Percentiles rank a stretch among this genome's conserved stretches.
Evolutionary conservation across 2,329 filamentous ascomycete genomes (phyloP).

Genomic region (Akanthomyces dipterigenus): DNA sequence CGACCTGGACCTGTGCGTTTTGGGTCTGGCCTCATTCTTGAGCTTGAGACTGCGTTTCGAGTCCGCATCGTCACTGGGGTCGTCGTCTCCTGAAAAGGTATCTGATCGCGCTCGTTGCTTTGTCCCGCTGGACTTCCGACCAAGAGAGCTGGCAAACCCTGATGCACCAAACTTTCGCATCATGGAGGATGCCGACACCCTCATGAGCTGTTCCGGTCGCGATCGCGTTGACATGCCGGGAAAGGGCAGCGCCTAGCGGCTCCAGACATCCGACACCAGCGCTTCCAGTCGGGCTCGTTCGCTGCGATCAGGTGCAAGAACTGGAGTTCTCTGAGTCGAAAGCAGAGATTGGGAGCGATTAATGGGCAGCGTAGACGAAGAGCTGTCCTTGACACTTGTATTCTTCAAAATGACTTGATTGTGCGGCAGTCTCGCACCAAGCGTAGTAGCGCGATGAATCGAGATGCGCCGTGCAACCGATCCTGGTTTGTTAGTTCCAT

Average conservation of each 20-base stretch:
- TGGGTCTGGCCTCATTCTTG: background rate
- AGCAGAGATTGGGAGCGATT: constrained; percentile 74
- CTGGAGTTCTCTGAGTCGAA: constrained; percentile 59
- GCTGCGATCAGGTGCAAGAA: constrained; percentile 65
- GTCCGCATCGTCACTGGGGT: background rate
- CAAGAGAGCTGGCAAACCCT: constrained; percentile 70
- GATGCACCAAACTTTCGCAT: constrained; percentile 84
- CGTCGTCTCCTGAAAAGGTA: background rate
- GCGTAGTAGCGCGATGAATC: constrained; percentile 69
- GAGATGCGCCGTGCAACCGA: constrained; percentile 63
- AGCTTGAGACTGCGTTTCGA: constrained; percentile 2
- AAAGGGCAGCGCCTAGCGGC: constrained; percentile 69
- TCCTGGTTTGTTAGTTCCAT: constrained; percentile 32
- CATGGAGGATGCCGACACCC: constrained; percentile 74
- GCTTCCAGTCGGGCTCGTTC: constrained; percentile 74
- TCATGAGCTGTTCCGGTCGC: constrained; percentile 64
- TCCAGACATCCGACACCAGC: constrained; percentile 74
- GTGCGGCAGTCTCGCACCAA: constrained; percentile 59
- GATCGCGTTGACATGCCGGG: constrained; percentile 68
- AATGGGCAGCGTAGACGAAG: constrained; percentile 45
- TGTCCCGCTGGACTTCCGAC: constrained; percentile 59
- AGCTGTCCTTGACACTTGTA: constrained; percentile 45
- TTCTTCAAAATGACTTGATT: constrained; percentile 83
- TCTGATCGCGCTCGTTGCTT: constrained; percentile 16
- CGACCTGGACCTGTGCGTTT: constrained; percentile 5